Percentiles rank a stretch among this genome's conserved stretches.
These are phyloP conservation scores for Wickerhamiella parazyma DNA, from an alignment of 805 yeast genomes.

Conservation along the genomic window DNA sequence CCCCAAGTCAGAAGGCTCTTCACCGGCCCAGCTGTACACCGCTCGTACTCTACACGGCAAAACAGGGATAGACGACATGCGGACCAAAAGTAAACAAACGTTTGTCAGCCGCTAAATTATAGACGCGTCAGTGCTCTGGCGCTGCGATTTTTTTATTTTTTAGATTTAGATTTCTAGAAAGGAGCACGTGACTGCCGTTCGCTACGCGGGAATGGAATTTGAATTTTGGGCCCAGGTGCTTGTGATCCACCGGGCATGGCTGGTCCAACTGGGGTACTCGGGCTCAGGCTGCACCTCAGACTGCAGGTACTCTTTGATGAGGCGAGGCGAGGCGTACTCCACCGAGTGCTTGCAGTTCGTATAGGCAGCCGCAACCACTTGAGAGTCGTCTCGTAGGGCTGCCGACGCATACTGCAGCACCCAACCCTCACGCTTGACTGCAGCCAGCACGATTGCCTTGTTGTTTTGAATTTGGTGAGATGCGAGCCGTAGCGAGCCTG, in stretches of 20 bases:
- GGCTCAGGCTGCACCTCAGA: background rate
- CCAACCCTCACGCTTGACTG: slow-evolving; percentile 6
- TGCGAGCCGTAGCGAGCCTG: slow-evolving; percentile 1
- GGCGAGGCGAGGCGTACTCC: slow-evolving; percentile 5
- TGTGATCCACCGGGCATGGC: background rate
- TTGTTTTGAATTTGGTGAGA: background rate
- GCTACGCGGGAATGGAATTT: no score
- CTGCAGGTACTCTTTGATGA: background rate
- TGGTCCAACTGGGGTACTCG: background rate
- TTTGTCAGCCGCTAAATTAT: background rate
- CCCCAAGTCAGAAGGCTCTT: slow-evolving; percentile 77
- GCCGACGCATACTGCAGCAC: slow-evolving; percentile 4
- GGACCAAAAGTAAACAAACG: slow-evolving; percentile 8
- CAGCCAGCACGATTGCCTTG: slow-evolving; percentile 3
- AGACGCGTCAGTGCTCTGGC: no score
- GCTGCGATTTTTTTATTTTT: no score
- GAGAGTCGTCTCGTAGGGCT: background rate
- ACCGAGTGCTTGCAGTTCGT: background rate
- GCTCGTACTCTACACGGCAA: slow-evolving; percentile 67
- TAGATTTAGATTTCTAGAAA: no score
- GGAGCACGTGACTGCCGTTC: no score
- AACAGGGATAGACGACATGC: slow-evolving; percentile 14
- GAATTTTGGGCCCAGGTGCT: background rate
- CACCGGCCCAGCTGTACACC: slow-evolving; percentile 87
- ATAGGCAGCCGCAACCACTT: slow-evolving; percentile 1